A percentile compares a stretch with the other conserved stretches of the same genome.
These are phyloP conservation scores for Colletotrichum sojae DNA, from an alignment of 2,329 filamentous ascomycete genomes.

Conservation along the genomic window DNA sequence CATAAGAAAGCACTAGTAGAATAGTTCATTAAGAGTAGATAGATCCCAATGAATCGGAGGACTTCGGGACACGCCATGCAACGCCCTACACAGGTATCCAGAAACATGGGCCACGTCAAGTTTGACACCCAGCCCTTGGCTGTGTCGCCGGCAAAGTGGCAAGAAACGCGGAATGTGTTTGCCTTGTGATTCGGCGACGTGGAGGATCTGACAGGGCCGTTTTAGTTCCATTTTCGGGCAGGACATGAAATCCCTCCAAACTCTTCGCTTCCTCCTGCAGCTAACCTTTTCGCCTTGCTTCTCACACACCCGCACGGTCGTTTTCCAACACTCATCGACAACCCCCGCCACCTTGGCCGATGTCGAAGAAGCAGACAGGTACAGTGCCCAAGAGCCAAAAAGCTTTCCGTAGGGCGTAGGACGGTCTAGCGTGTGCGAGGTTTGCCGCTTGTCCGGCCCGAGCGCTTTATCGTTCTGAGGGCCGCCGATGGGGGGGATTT, in stretches of 20 bases:
- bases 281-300: neutral
- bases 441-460: constrained; percentile 29
- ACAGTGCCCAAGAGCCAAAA: constrained; percentile 13
- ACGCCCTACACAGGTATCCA: neutral
- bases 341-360: constrained; percentile 25
- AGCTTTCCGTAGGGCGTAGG: neutral
- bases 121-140: constrained; percentile 22
- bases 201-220: constrained; percentile 11
- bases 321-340: constrained; percentile 8
- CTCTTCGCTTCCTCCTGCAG: constrained; percentile 1
- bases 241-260: constrained; percentile 34
- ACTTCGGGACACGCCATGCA: no score
- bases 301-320: constrained; percentile 36
- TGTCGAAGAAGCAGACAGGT: constrained; percentile 17
- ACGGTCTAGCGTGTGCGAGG: constrained; percentile 28
- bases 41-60: no score
- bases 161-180: neutral
- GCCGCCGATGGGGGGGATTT: neutral
- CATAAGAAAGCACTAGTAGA: no score
- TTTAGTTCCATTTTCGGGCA: constrained; percentile 40
- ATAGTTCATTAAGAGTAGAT: no score
- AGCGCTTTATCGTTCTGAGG: constrained; percentile 6
- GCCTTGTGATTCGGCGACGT: neutral
- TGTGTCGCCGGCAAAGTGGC: constrained; percentile 20
- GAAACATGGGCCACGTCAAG: constrained; percentile 27